Conservation (phyloP, 441 rosid species). For the Bruguiera hainesii region DNA sequence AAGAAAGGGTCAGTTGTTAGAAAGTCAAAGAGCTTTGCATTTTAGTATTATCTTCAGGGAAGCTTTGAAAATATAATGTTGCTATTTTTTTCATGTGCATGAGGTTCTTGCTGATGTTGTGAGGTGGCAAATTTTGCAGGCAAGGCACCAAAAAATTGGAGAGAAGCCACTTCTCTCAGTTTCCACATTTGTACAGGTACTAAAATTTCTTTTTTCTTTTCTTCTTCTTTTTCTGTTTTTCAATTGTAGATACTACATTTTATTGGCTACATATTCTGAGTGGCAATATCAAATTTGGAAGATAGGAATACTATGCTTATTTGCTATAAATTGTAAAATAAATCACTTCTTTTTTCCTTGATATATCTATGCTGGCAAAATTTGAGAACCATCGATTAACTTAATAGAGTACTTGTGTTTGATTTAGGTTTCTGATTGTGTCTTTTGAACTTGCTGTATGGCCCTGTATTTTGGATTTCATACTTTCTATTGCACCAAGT, state of each 20-base stretch:
- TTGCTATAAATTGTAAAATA: too few relatives aligned
- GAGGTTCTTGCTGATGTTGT: neutral
- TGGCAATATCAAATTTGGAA: neutral
- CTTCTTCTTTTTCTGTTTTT: neutral
- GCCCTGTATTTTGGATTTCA: too few relatives aligned
- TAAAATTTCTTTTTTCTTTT: slow-evolving; percentile 10
- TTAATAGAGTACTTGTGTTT: too few relatives aligned
- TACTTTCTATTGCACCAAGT: too few relatives aligned
- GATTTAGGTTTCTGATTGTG: too few relatives aligned
- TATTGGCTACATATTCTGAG: neutral
- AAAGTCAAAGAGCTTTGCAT: neutral
- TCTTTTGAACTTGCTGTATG: too few relatives aligned
- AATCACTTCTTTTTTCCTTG: too few relatives aligned
- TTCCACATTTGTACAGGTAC: slow-evolving; percentile 73
- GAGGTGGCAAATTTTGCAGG: slow-evolving; percentile 39
- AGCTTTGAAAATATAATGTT: too few relatives aligned
- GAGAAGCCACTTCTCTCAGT: slow-evolving; percentile 83
- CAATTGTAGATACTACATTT: neutral
- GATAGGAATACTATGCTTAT: too few relatives aligned
- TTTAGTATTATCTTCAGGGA: too few relatives aligned
- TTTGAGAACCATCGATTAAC: too few relatives aligned
- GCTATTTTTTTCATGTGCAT: neutral
- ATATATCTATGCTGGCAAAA: too few relatives aligned
- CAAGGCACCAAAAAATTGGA: slow-evolving; percentile 74
- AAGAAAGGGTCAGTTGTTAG: neutral